Percentiles rank a stretch among this genome's conserved stretches.
Conservation (phyloP, 2,329 filamentous ascomycete species). For the Tolypocladium paradoxum region DNA sequence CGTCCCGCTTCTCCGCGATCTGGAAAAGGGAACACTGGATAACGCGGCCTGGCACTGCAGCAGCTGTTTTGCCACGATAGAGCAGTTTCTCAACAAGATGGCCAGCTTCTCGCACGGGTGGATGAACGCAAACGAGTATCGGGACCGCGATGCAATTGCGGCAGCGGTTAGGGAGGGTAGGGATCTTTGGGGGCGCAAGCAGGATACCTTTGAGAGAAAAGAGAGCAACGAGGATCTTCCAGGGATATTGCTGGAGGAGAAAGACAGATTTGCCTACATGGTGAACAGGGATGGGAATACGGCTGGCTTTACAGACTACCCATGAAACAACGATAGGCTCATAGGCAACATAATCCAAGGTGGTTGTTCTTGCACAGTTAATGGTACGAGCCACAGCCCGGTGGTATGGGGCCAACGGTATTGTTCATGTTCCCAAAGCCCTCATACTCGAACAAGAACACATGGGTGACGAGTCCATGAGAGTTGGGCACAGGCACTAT, state of each 20-base stretch:
- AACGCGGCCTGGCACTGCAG: conserved; percentile 53
- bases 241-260: conserved; percentile 27
- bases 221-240: conserved; percentile 43
- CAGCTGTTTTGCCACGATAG: conserved; percentile 46
- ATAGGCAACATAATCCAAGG: too few species aligned
- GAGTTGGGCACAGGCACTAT: too few species aligned
- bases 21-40: conserved; percentile 32
- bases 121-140: conserved; percentile 39
- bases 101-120: conserved; percentile 42
- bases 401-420: too few species aligned
- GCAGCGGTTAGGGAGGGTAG: conserved; percentile 37
- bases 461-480: too few species aligned
- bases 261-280: conserved; percentile 32
- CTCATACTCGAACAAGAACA: too few species aligned
- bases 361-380: too few species aligned
- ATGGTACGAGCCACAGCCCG: too few species aligned
- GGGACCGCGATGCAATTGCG: conserved; percentile 36
- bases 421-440: too few species aligned
- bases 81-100: conserved; percentile 45
- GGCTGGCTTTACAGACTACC: conserved; percentile 38
- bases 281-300: conserved; percentile 32
- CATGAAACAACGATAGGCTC: too few species aligned
- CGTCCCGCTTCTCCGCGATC: conserved; percentile 23
- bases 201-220: conserved; percentile 35
- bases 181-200: conserved; percentile 42